Percentiles rank a stretch among this genome's conserved stretches.
Evolutionary conservation across 2,329 filamentous ascomycete species (phyloP).

Genomic region (Talaromyces sp.): DNA sequence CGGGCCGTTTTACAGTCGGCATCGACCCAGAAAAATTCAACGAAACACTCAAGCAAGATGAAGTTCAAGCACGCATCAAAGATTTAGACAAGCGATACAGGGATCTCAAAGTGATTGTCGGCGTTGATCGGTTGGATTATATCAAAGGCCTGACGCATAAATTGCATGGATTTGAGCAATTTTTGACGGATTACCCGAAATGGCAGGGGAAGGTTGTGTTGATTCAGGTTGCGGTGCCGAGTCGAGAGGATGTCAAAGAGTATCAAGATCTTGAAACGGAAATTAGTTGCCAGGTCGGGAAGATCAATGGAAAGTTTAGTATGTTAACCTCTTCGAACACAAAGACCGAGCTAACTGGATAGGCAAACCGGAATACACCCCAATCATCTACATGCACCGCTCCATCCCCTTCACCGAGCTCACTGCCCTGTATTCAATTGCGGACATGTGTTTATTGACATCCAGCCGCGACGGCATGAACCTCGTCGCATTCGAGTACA

Average conservation of each 20-base stretch:
- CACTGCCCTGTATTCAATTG: slow-evolving; percentile 84
- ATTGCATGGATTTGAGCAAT: slow-evolving; percentile 85
- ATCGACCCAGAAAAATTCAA: slow-evolving; percentile 94
- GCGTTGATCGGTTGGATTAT: slow-evolving; percentile 90
- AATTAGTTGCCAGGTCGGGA: slow-evolving; percentile 85
- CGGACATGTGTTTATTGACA: slow-evolving; percentile 82
- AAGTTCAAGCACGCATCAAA: slow-evolving; percentile 75
- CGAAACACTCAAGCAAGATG: slow-evolving; percentile 71
- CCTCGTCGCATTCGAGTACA: slow-evolving; percentile 93
- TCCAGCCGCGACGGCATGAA: slow-evolving; percentile 97
- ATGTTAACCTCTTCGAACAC: slow-evolving; percentile 20
- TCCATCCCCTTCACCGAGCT: slow-evolving; percentile 90
- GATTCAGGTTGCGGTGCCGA: slow-evolving; percentile 90
- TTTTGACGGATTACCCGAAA: slow-evolving; percentile 86
- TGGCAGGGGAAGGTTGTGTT: slow-evolving; percentile 91
- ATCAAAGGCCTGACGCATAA: slow-evolving; percentile 97
- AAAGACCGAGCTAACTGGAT: not conserved
- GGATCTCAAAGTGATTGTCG: slow-evolving; percentile 85
- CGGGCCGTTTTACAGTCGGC: slow-evolving; percentile 89
- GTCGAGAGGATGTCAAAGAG: slow-evolving; percentile 79
- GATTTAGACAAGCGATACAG: slow-evolving; percentile 78
- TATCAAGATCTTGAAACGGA: slow-evolving; percentile 90
- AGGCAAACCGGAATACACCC: slow-evolving; percentile 89
- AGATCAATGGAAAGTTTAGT: slow-evolving; percentile 90
- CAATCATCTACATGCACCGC: slow-evolving; percentile 93